Percentiles rank a stretch among this genome's conserved stretches.
Conservation (phyloP, 345 rosid genomes). For the Eucalyptus erythrocorys region DNA sequence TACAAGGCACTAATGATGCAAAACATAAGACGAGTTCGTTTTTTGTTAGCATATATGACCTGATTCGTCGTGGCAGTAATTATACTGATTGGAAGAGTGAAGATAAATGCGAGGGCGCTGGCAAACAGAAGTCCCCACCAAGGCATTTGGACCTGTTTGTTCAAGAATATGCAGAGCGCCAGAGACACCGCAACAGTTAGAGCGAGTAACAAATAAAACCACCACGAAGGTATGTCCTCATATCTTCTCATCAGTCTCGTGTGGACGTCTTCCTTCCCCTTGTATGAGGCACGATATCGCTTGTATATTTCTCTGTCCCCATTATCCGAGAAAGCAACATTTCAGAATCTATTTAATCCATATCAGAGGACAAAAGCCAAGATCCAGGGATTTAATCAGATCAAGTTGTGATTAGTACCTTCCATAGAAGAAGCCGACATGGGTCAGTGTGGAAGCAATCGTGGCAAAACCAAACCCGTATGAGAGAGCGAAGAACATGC, state of each 20-base stretch:
- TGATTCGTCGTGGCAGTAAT: slow-evolving; percentile 10
- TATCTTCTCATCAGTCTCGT: slow-evolving; percentile 1
- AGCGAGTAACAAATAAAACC: slow-evolving; percentile 1
- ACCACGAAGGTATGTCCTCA: slow-evolving; percentile 6
- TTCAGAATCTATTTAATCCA: background rate
- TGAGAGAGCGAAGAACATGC: slow-evolving; percentile 2
- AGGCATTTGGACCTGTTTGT: slow-evolving; percentile 4
- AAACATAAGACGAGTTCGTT: background rate
- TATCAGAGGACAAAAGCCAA: background rate
- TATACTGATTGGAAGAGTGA: slow-evolving; percentile 11
- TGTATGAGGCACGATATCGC: background rate
- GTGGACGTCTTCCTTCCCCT: slow-evolving; percentile 4
- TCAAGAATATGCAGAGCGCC: slow-evolving; percentile 3
- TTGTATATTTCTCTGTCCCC: background rate
- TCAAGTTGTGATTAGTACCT: background rate
- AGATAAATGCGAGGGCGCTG: background rate
- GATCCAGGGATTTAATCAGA: background rate
- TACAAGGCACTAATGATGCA: background rate
- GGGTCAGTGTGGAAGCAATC: slow-evolving; percentile 1
- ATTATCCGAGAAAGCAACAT: background rate
- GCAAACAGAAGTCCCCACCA: slow-evolving; percentile 12
- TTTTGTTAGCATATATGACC: background rate
- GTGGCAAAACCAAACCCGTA: slow-evolving; percentile 11
- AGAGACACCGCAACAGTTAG: background rate
- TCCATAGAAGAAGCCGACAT: slow-evolving; percentile 6